Base-by-base conservation (phyloP, 1,284 basidiomycete genomes). In the Apiotrichum gracile region DNA sequence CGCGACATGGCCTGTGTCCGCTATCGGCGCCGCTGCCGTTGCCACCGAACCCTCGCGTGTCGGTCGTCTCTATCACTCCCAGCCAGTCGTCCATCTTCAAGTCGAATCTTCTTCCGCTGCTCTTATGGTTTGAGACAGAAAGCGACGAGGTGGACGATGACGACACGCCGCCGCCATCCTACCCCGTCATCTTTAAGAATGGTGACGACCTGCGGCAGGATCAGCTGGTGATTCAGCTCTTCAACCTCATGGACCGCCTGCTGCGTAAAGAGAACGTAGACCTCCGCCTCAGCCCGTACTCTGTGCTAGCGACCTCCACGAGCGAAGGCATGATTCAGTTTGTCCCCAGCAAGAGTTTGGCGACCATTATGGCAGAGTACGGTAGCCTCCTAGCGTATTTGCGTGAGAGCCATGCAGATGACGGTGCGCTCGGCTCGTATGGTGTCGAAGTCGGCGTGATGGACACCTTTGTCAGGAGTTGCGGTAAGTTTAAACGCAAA, bases 41-140 rank as follows among this genome's bases (percentile, higher is more conserved):
- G 1, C 96, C 96, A 0, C 81, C 98, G 38, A 89, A 98, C 64
- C 90, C 93, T 2, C 80, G 81, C 5, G 78, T 94, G 27, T 81
- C 84, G 56, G 81, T 97, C 29, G 86, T 82, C 0, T 91, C 92
- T 0, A 88, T 97, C 64, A 84, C 86, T 34, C 77, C 92, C 0
- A 93, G 98, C 52, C 89, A 89, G 67, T 94, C 91, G 16, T 88
- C 87, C 10, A 86, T 98, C 27, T 98, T 99, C 82, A 99, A 98
- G 73, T 97, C 92, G 39, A 97, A 94, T 66, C 84, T 97, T 49
- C 90, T 87, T 61, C 96, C 96, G 0, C 80, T 98, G 45, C 80
- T 94, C 19, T 79, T 99, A 13, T 91, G 88, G 75, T 94, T 97
- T 70, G 85, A 90, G 67, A 86, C 86, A 58, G 43, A 37, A 13